phyloP scores from a whole-genome alignment of 2,329 filamentous ascomycete genomes.

The Aureobasidium musti region DNA sequence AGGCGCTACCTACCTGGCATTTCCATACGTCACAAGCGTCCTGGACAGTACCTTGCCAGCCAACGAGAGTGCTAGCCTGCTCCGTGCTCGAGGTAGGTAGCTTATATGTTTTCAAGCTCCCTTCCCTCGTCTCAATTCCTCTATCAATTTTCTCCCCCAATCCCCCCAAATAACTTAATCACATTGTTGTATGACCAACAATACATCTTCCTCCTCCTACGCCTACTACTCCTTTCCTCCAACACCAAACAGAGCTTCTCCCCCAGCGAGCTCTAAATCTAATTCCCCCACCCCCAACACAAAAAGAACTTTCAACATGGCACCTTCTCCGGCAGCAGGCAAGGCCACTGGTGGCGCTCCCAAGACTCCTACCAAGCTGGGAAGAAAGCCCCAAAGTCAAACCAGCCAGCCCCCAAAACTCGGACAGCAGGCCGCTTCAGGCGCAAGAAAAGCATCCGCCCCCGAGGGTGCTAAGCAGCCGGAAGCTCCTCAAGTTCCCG shows the following conservation, averaged over 20 bases:
- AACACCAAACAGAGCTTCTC: conserved; percentile 50
- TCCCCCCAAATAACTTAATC: conserved; percentile 29
- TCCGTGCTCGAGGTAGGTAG: conserved; percentile 24
- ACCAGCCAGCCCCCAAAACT: conserved; percentile 44
- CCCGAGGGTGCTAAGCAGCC: conserved; percentile 37
- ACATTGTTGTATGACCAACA: conserved; percentile 50
- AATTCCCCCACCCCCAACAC: conserved; percentile 38
- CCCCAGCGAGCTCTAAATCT: conserved; percentile 38
- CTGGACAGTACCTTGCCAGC: not conserved
- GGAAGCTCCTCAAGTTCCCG: conserved; percentile 37
- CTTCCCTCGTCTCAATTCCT: conserved; percentile 22
- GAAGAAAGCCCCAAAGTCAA: conserved; percentile 47
- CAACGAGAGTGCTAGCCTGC: conserved; percentile 12
- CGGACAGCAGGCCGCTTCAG: conserved; percentile 43
- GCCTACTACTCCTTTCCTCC: conserved; percentile 56
- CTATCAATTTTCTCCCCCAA: conserved; percentile 26
- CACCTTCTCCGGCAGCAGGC: conserved; percentile 54
- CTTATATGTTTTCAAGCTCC: conserved; percentile 27
- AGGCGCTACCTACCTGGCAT: conserved; percentile 28
- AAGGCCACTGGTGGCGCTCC: conserved; percentile 49
- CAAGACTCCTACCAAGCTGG: conserved; percentile 56
- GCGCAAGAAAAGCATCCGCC: conserved; percentile 34
- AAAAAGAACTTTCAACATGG: conserved; percentile 45
- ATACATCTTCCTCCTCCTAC: conserved; percentile 48
- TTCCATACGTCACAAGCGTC: conserved; percentile 21